phyloP scores from a whole-genome alignment of 371 early-diverging fungal genomes.

The Zopfochytrium polystomum region DNA sequence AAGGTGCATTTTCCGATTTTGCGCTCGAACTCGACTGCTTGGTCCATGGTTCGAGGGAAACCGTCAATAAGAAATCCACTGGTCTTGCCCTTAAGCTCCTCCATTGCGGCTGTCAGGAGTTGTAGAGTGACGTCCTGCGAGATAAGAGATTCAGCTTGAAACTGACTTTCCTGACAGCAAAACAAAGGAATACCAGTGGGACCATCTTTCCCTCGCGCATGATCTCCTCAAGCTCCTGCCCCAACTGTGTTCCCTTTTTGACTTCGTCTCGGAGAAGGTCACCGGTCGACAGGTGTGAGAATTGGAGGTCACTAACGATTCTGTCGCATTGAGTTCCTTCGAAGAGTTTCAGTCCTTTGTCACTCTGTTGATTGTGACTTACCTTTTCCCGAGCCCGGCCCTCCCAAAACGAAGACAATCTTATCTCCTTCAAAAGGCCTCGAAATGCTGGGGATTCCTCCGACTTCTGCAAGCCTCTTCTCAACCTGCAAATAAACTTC shows the following conservation, averaged over 20 bases:
- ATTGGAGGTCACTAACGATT: conserved; percentile 46
- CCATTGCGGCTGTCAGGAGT: conserved; percentile 40
- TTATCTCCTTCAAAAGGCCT: conserved; percentile 30
- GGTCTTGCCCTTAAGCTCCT: background rate
- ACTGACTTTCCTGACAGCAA: background rate
- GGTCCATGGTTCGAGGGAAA: conserved; percentile 45
- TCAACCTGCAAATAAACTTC: conserved; percentile 35
- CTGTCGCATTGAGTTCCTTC: conserved; percentile 63
- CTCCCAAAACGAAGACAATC: conserved; percentile 47
- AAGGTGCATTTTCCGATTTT: conserved; percentile 37
- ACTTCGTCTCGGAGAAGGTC: conserved; percentile 66
- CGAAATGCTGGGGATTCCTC: background rate
- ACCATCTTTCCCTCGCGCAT: conserved; percentile 60
- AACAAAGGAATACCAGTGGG: conserved; percentile 27
- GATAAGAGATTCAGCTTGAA: background rate
- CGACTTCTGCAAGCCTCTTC: background rate
- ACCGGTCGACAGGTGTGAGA: conserved; percentile 64
- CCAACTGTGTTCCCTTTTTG: conserved; percentile 42
- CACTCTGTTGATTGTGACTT: background rate
- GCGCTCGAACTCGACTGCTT: conserved; percentile 40
- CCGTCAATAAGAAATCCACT: conserved; percentile 48
- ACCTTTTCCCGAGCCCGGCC: conserved; percentile 41
- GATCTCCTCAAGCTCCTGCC: conserved; percentile 37
- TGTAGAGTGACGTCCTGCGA: conserved; percentile 32
- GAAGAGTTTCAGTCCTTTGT: background rate